Conservation (phyloP, 768 basidiomycete genomes). For the Pleurotus giganteus region DNA sequence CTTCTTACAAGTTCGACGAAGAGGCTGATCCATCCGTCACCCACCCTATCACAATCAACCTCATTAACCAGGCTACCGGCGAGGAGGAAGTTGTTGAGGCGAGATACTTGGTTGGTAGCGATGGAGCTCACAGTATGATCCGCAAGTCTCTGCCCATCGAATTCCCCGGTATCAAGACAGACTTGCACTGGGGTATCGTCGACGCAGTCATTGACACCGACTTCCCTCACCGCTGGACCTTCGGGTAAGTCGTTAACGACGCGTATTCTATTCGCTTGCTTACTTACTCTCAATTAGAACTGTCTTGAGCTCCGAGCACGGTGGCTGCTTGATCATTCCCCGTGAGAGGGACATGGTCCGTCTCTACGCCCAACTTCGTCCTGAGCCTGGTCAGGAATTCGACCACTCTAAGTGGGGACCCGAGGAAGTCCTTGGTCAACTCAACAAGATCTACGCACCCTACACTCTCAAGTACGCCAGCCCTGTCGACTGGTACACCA, state of each 20-base stretch:
- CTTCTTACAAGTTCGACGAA: conserved; percentile 10
- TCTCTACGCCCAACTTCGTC: conserved; percentile 41
- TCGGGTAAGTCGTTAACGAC: background rate
- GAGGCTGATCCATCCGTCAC: conserved; percentile 9
- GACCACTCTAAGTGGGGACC: conserved; percentile 11
- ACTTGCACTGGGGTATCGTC: conserved; percentile 49
- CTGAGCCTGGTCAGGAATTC: conserved; percentile 8
- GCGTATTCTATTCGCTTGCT: background rate
- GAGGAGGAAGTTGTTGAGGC: conserved; percentile 24
- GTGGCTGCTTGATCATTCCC: conserved; percentile 48
- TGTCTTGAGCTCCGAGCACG: conserved; percentile 44
- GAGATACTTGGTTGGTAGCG: conserved; percentile 32
- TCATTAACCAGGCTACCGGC: conserved; percentile 11
- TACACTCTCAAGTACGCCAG: conserved; percentile 9
- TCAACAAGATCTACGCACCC: conserved; percentile 11
- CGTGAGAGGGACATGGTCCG: conserved; percentile 42
- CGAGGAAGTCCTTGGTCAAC: conserved; percentile 8
- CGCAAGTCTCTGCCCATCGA: conserved; percentile 38
- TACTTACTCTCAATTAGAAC: conserved; percentile 33
- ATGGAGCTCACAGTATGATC: conserved; percentile 45
- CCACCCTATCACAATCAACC: conserved; percentile 11
- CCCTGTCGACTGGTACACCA: conserved; percentile 6
- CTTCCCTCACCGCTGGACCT: conserved; percentile 40
- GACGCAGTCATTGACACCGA: conserved; percentile 43
- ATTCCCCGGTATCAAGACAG: conserved; percentile 43